These are phyloP conservation scores for Camellia japonica DNA, from an alignment of 148 eudicot genomes.

Conservation along the genomic window DNA sequence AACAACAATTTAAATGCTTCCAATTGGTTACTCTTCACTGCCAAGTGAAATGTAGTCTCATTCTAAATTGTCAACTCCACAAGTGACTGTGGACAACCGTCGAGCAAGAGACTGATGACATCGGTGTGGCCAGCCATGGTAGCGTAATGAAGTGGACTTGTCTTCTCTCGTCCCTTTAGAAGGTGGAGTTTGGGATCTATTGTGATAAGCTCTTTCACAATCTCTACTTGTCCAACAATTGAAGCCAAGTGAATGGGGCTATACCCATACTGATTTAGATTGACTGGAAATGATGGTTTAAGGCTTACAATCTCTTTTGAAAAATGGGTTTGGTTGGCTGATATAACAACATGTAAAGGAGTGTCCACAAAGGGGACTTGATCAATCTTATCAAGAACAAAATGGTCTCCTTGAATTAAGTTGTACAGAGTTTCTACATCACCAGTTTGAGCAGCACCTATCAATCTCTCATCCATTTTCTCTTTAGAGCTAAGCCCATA, in stretches of 20 bases:
- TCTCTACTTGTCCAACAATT: conserved; percentile 15
- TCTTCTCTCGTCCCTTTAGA: conserved; percentile 11
- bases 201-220: conserved; percentile 11
- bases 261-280: conserved; percentile 19
- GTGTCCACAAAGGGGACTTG: conserved; percentile 15
- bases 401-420: conserved; percentile 21
- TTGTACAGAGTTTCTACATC: conserved; percentile 23
- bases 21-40: conserved; percentile 9
- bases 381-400: conserved; percentile 12
- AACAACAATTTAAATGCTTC: conserved; percentile 12
- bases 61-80: conserved; percentile 12
- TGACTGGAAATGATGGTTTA: conserved; percentile 13
- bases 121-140: conserved; percentile 17
- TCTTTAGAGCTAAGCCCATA: too few species aligned
- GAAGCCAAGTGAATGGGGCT: conserved; percentile 22
- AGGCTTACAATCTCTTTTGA: conserved; percentile 19
- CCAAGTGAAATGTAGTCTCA: conserved; percentile 20
- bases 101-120: conserved; percentile 6
- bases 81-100: background rate
- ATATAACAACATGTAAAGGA: conserved; percentile 21
- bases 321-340: conserved; percentile 19
- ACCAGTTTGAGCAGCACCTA: background rate
- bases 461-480: too few species aligned
- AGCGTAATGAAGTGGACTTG: conserved; percentile 21
- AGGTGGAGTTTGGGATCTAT: background rate